Percentiles rank a stretch among this genome's conserved stretches.
Evolutionary conservation across 371 early-diverging fungal species (phyloP).

Genomic region (Gilbertella persicaria): DNA sequence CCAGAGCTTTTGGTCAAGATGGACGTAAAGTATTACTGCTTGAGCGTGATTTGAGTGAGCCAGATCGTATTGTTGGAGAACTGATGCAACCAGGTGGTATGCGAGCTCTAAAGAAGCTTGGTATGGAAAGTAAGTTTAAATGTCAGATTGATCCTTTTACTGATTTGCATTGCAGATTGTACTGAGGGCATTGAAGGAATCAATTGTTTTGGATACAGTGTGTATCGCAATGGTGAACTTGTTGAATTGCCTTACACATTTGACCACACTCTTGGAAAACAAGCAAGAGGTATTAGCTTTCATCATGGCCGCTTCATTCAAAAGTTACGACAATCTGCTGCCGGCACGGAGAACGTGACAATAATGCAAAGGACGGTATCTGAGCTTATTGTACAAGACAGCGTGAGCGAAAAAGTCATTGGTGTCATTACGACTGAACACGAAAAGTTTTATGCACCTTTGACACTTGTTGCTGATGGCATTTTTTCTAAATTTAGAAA

Average conservation of each 20-base stretch:
- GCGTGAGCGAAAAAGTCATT: constrained; percentile 44
- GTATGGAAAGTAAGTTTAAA: constrained; percentile 56
- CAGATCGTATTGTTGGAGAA: constrained; percentile 95
- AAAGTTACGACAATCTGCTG: constrained; percentile 73
- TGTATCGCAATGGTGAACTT: constrained; percentile 54
- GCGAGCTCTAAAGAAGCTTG: constrained; percentile 72
- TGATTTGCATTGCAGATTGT: too few relatives aligned
- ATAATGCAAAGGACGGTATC: constrained; percentile 75
- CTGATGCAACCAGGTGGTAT: constrained; percentile 92
- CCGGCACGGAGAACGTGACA: constrained; percentile 55
- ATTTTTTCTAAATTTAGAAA: constrained; percentile 94
- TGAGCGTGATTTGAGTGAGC: constrained; percentile 87
- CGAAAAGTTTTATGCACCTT: constrained; percentile 57
- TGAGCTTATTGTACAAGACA: constrained; percentile 50
- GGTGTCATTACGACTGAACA: constrained; percentile 48
- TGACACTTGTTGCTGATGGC: constrained; percentile 90
- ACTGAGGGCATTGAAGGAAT: constrained; percentile 81
- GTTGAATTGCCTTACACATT: constrained; percentile 60
- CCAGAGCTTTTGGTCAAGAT: constrained; percentile 68
- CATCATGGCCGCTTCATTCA: constrained; percentile 91
- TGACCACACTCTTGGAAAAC: constrained; percentile 41
- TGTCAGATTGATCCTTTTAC: background rate
- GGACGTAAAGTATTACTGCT: constrained; percentile 71
- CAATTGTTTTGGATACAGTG: constrained; percentile 78
- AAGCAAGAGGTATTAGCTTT: constrained; percentile 67